Percentiles rank a stretch among this genome's conserved stretches.
Conservation (phyloP, 176 grass and related monocot genomes). For the Aegilops speltoides region DNA sequence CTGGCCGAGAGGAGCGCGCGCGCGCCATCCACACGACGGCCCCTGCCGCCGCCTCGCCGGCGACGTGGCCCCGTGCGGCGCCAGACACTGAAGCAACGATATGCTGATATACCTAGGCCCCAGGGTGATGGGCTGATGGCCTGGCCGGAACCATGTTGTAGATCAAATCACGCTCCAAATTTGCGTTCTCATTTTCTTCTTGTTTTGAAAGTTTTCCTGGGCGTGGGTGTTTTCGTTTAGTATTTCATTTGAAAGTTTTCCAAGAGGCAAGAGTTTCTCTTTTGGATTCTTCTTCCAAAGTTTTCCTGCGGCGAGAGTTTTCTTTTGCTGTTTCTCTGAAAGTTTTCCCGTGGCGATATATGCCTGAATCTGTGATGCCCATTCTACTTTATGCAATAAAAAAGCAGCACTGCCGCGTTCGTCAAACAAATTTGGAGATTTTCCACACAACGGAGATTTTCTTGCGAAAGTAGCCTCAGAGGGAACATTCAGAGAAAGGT, state of each 20-base stretch:
- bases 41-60: background rate
- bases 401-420: no score
- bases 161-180: background rate
- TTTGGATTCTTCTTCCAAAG: no score
- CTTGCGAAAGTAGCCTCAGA: background rate
- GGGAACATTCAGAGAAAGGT: background rate
- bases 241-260: no score
- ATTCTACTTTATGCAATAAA: no score
- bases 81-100: background rate
- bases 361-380: no score
- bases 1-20: background rate
- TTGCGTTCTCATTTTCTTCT: background rate
- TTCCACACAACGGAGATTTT: background rate
- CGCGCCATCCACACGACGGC: background rate
- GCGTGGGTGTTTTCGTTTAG: no score
- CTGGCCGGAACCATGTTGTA: background rate
- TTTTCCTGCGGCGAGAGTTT: no score
- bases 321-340: no score
- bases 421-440: no score
- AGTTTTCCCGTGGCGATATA: background rate
- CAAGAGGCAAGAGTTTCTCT: no score
- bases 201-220: background rate
- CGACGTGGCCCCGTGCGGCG: constrained; percentile 34
- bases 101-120: background rate
- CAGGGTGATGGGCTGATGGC: background rate